Conservation (phyloP, 208 protist genomes). For the Trypanosoma vivax region DNA sequence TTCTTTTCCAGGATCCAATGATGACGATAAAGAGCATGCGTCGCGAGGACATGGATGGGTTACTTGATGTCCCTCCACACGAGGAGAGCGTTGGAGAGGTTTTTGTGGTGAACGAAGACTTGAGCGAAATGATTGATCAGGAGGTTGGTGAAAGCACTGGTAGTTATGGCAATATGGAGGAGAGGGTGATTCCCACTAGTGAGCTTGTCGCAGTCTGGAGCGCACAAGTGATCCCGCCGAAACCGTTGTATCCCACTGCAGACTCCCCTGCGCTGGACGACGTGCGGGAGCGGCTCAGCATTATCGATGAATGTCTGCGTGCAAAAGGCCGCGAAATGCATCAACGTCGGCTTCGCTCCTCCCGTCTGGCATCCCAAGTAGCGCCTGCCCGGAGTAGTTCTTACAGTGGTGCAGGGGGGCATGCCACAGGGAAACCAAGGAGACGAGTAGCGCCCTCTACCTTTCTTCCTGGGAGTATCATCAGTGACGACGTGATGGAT, state of each 20-base stretch:
- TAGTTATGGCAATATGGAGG: slow-evolving; percentile 15
- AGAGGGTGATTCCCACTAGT: slow-evolving; percentile 18
- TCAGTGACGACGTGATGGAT: slow-evolving; percentile 1
- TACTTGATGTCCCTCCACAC: not conserved
- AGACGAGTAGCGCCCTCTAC: not conserved
- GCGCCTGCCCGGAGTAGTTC: too few species aligned
- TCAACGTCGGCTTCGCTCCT: slow-evolving; percentile 3
- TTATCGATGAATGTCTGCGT: slow-evolving; percentile 7
- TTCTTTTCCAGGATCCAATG: too few species aligned
- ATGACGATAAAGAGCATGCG: too few species aligned
- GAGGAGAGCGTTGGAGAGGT: not conserved
- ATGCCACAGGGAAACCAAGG: not conserved
- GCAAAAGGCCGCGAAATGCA: not conserved
- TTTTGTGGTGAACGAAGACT: not conserved
- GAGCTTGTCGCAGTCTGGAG: slow-evolving; percentile 22
- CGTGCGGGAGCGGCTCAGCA: slow-evolving; percentile 6
- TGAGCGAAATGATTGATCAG: not conserved
- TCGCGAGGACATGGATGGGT: too few species aligned
- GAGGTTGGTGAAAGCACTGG: slow-evolving; percentile 6
- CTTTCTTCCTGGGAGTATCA: slow-evolving; percentile 5
- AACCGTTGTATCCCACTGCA: not conserved
- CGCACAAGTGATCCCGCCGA: slow-evolving; percentile 19
- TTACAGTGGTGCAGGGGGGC: not conserved
- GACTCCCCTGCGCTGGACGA: slow-evolving; percentile 1
- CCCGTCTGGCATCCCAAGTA: too few species aligned